Evolutionary conservation across 2,329 filamentous ascomycete genomes (phyloP).

Genomic region (Penicillium brevicompactum): DNA sequence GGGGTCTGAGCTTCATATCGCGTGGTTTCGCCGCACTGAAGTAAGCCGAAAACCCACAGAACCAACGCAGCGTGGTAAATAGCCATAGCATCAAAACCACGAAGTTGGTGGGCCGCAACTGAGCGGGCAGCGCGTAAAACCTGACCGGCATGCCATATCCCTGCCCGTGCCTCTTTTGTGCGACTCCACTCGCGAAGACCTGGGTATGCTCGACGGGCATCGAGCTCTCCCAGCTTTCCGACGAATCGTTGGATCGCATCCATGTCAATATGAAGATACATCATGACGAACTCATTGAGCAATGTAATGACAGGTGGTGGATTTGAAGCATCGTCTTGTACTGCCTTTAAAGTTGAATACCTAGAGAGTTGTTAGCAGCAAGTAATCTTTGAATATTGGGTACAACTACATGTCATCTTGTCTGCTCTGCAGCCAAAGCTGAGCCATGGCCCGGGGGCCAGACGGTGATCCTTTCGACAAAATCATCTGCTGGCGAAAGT

Average conservation of each 20-base stretch:
- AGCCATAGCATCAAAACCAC: slow-evolving; percentile 17
- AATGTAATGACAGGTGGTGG: slow-evolving; percentile 8
- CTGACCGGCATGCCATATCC: slow-evolving; percentile 19
- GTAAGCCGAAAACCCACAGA: slow-evolving; percentile 16
- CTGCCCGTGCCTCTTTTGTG: slow-evolving; percentile 15
- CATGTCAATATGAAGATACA: slow-evolving; percentile 17
- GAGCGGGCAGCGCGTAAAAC: slow-evolving; percentile 14
- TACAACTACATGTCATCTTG: slow-evolving; percentile 16
- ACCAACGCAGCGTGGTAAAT: slow-evolving; percentile 18
- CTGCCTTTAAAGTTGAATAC: slow-evolving; percentile 6
- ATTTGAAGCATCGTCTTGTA: slow-evolving; percentile 1
- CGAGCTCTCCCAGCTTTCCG: slow-evolving; percentile 15
- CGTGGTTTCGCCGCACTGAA: slow-evolving; percentile 13
- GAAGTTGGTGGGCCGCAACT: slow-evolving; percentile 9
- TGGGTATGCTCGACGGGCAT: slow-evolving; percentile 17
- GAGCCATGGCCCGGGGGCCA: slow-evolving; percentile 6
- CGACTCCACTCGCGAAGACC: slow-evolving; percentile 17
- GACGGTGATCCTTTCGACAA: slow-evolving; percentile 6
- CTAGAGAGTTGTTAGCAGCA: not conserved
- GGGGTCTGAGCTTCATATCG: slow-evolving; percentile 4
- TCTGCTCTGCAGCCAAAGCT: slow-evolving; percentile 18
- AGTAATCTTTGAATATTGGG: not conserved
- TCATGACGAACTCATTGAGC: slow-evolving; percentile 16
- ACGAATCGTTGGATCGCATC: slow-evolving; percentile 18
- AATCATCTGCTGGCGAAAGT: slow-evolving; percentile 16